Percentiles rank a stretch among this genome's conserved stretches.
These are phyloP conservation scores for Claviceps digitariae DNA, from an alignment of 2,329 filamentous ascomycete genomes.

Conservation along the genomic window DNA sequence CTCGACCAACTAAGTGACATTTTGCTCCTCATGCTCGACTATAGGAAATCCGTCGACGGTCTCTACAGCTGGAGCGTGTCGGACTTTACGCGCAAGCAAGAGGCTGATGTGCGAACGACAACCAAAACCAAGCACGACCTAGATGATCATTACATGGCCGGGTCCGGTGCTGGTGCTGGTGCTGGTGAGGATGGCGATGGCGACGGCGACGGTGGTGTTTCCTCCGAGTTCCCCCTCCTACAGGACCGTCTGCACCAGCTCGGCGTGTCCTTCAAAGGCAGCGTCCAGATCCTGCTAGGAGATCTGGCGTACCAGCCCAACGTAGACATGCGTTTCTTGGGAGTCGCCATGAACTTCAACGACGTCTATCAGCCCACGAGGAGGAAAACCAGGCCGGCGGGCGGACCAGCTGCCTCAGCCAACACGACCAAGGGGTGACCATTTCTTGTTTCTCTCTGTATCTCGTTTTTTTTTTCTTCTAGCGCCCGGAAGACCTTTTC, in stretches of 20 bases:
- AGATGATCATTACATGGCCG: slow-evolving; percentile 12
- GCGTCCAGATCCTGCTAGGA: slow-evolving; percentile 70
- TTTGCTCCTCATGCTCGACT: slow-evolving; percentile 83
- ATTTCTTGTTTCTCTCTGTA: not conserved
- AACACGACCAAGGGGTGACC: slow-evolving; percentile 16
- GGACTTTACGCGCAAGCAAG: slow-evolving; percentile 85
- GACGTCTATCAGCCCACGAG: slow-evolving; percentile 77
- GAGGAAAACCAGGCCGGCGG: slow-evolving; percentile 37
- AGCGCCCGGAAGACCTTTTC: not conserved
- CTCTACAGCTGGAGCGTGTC: slow-evolving; percentile 91
- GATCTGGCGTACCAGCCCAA: slow-evolving; percentile 90
- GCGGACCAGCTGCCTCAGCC: slow-evolving; percentile 9
- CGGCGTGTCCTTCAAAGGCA: slow-evolving; percentile 60
- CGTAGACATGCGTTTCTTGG: slow-evolving; percentile 88
- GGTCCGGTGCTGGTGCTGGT: slow-evolving; percentile 20
- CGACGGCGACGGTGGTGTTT: slow-evolving; percentile 29
- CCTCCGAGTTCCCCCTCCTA: slow-evolving; percentile 56
- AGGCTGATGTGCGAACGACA: slow-evolving; percentile 62
- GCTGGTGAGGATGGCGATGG: not conserved
- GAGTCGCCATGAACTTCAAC: slow-evolving; percentile 98
- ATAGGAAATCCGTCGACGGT: slow-evolving; percentile 85
- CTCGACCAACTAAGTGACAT: slow-evolving; percentile 86
- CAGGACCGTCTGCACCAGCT: slow-evolving; percentile 60
- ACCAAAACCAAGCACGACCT: slow-evolving; percentile 33
- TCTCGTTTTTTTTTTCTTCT: not conserved